Percentiles rank a stretch among this genome's conserved stretches.
Conservation (phyloP, 2,329 filamentous ascomycete species). For the Leptoxyphium fumago region DNA sequence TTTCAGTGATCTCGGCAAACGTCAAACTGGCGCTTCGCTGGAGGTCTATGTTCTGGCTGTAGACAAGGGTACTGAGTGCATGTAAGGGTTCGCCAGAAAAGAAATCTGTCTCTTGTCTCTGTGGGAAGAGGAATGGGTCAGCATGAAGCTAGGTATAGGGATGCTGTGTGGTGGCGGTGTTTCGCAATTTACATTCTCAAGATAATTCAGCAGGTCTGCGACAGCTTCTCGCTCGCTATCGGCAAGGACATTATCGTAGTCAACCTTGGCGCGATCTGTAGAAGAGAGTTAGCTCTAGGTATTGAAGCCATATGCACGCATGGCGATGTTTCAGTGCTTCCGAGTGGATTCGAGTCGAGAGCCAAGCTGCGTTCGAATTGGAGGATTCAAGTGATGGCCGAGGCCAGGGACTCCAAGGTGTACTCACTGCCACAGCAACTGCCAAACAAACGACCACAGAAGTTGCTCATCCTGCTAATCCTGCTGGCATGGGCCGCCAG, state of each 20-base stretch:
- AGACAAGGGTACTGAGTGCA: slow-evolving; percentile 88
- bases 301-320: neutral
- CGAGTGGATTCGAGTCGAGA: neutral
- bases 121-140: slow-evolving; percentile 10
- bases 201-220: slow-evolving; percentile 82
- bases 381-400: no score
- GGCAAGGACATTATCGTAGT: slow-evolving; percentile 44
- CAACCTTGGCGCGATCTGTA: slow-evolving; percentile 31
- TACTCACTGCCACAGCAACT: slow-evolving; percentile 18
- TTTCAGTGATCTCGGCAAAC: slow-evolving; percentile 95
- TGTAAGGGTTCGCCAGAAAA: slow-evolving; percentile 90
- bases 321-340: neutral
- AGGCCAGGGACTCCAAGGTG: neutral
- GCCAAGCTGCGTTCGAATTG: no score
- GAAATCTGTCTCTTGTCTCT: slow-evolving; percentile 97
- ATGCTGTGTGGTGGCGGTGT: slow-evolving; percentile 4
- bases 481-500: slow-evolving; percentile 8
- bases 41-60: slow-evolving; percentile 95
- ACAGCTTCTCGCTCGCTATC: slow-evolving; percentile 96
- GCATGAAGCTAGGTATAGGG: slow-evolving; percentile 19
- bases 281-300: neutral
- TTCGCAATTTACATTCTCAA: slow-evolving; percentile 68
- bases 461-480: slow-evolving; percentile 13
- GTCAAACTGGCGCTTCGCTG: slow-evolving; percentile 95
- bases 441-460: slow-evolving; percentile 18